Base-by-base conservation (phyloP, 1,139 yeast species). In the Hanseniaspora sp. region DNA sequence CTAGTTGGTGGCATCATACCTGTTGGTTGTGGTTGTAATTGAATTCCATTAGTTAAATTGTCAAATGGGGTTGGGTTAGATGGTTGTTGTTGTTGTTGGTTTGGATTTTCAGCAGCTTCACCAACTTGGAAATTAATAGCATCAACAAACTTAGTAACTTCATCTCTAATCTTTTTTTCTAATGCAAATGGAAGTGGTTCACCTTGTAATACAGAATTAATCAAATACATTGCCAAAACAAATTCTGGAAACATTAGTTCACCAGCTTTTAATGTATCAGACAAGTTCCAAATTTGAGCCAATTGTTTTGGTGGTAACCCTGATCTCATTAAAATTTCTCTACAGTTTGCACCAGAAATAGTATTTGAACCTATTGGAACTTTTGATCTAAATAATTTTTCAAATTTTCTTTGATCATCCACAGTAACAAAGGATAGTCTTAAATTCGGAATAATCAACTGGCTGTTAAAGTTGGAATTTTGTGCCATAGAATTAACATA, bases 181-280 rank as follows among this genome's bases (percentile, higher is more conserved):
- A 92, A 70, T 33, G 73, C 74, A 41, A 74, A 73, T 1, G 98
- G 97, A 56, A 90, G 72, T 1, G 83, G 72, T 56, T 83, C 86
- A 30, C 96, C 95, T 62, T 80, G 80, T 61, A 86, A 73, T 0
- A 84, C 84, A 64, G 80, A 69, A 60, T 86, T 85, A 65, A 96
- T 88, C 60, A 92, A 74, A 67, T 87, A 95, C 74, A 92, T 80
- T 17, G 96, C 95, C 62, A 90, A 74, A 12, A 95, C 95, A 72
- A 92, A 92, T 67, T 92, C 97, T 0, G 98, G 98, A 64, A 90
- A 92, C 59, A 92, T 70, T 57, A 92, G 75, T 48, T 81, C 76
- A 1, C 97, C 97, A 4, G 95, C 82, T 62, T 81, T 83, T 62
- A 83, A 85, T 1, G 95, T 83, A 65, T 92, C 98, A 29, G 95